Percentiles rank a stretch among this genome's conserved stretches.
Conservation (phyloP, 805 yeast species). For the Ogataea ramenticola region DNA sequence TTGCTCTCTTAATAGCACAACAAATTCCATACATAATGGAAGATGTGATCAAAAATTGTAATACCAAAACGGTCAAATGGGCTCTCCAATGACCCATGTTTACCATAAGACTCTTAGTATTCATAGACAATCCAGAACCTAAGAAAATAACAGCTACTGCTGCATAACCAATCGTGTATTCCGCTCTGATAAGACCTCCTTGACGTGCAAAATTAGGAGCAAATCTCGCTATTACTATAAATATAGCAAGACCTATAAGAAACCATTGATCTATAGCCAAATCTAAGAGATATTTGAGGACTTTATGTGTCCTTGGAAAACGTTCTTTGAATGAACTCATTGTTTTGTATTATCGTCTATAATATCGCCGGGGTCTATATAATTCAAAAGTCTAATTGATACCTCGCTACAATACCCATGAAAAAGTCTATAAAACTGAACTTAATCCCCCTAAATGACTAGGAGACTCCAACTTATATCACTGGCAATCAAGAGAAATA, state of each 20-base stretch:
- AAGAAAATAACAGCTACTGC: conserved; percentile 84
- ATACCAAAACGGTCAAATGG: conserved; percentile 58
- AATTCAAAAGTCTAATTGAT: background rate
- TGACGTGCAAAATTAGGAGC: conserved; percentile 80
- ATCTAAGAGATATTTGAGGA: background rate
- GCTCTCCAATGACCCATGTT: conserved; percentile 78
- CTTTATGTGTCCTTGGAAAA: background rate
- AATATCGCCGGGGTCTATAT: too few species aligned
- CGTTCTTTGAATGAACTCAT: background rate
- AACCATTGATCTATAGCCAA: conserved; percentile 54
- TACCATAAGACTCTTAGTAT: conserved; percentile 49
- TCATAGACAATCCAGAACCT: conserved; percentile 74
- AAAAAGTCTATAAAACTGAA: too few species aligned
- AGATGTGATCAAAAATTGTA: conserved; percentile 55
- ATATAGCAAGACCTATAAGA: conserved; percentile 60
- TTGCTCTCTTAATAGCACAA: conserved; percentile 53
- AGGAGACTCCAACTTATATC: too few species aligned
- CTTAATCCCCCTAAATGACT: too few species aligned
- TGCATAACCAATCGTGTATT: conserved; percentile 75
- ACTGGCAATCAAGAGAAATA: too few species aligned
- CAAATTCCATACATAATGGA: conserved; percentile 60
- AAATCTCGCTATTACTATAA: conserved; percentile 67
- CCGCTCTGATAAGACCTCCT: conserved; percentile 68
- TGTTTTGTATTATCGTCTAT: too few species aligned
- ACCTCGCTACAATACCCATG: background rate